Evolutionary conservation across 257 asterid genomes (phyloP).

Genomic region (Petunia secreta): DNA sequence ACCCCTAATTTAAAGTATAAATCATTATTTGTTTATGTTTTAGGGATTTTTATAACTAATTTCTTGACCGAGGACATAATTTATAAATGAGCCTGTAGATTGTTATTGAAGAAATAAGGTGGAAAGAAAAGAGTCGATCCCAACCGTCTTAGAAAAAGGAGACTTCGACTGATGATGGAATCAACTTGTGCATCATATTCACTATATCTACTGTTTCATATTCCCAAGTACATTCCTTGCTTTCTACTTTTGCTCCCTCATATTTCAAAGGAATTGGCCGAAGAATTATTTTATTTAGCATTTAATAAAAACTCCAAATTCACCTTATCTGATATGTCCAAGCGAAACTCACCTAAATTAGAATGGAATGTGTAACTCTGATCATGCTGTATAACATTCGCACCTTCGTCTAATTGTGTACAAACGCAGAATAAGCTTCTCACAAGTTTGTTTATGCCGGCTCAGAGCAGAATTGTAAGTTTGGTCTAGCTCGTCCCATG

Average conservation of each 20-base stretch:
- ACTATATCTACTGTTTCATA: background rate
- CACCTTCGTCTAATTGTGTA: too few species aligned
- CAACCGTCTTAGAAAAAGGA: background rate
- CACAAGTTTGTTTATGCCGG: background rate
- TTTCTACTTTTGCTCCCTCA: background rate
- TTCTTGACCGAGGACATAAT: background rate
- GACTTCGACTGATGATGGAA: background rate
- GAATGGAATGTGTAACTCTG: too few species aligned
- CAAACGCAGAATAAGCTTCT: background rate
- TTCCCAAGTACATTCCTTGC: background rate
- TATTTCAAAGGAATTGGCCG: background rate
- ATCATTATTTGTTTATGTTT: too few species aligned
- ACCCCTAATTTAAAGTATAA: too few species aligned
- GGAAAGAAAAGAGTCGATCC: constrained; percentile 2
- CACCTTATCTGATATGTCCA: too few species aligned
- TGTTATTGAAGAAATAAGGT: background rate
- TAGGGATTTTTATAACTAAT: too few species aligned
- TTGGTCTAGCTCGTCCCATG: too few species aligned
- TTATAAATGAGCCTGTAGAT: too few species aligned
- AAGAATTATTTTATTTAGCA: too few species aligned
- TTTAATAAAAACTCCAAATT: too few species aligned
- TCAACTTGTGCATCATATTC: background rate
- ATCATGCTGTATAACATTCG: too few species aligned
- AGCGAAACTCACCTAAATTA: too few species aligned
- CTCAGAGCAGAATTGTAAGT: background rate